phyloP scores from a whole-genome alignment of 2,329 filamentous ascomycete genomes.

The Blastomyces gilchristii region DNA sequence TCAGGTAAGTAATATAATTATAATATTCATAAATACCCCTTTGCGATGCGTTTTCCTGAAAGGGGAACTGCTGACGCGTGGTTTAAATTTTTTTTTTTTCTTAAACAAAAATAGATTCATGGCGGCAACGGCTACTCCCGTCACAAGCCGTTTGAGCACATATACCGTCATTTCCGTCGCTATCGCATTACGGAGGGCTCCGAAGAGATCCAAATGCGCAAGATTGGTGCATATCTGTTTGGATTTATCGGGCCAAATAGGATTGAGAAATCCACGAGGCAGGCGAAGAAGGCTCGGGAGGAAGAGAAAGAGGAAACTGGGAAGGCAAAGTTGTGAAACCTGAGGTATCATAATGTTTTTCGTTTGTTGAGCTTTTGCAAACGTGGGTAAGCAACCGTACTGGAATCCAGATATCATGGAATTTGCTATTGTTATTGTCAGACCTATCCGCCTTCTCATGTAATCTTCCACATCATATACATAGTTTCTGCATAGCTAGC shows the following conservation, averaged over 20 bases:
- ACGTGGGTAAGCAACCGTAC: not conserved
- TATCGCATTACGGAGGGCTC: slow-evolving; percentile 56
- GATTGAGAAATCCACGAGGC: slow-evolving; percentile 9
- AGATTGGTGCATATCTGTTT: slow-evolving; percentile 51
- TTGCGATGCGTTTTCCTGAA: not conserved
- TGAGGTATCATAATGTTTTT: not conserved
- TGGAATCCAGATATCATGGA: not conserved
- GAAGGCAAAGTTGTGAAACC: slow-evolving; percentile 13
- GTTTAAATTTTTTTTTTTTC: no score
- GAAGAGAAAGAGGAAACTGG: slow-evolving; percentile 13
- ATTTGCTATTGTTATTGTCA: not conserved
- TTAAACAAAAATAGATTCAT: slow-evolving; percentile 30
- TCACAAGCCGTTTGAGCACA: slow-evolving; percentile 53
- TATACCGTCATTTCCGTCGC: slow-evolving; percentile 53
- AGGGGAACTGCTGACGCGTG: not conserved
- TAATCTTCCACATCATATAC: no score
- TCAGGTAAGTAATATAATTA: slow-evolving; percentile 32
- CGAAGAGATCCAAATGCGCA: slow-evolving; percentile 58
- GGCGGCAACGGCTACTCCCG: slow-evolving; percentile 51
- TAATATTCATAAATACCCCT: not conserved
- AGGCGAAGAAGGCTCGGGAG: slow-evolving; percentile 10
- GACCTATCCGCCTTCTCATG: no score
- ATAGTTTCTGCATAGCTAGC: no score
- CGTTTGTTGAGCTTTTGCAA: not conserved
- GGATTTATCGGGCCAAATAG: slow-evolving; percentile 29